Conservation (phyloP, 257 asterid species). For the Solanum dulcamara region DNA sequence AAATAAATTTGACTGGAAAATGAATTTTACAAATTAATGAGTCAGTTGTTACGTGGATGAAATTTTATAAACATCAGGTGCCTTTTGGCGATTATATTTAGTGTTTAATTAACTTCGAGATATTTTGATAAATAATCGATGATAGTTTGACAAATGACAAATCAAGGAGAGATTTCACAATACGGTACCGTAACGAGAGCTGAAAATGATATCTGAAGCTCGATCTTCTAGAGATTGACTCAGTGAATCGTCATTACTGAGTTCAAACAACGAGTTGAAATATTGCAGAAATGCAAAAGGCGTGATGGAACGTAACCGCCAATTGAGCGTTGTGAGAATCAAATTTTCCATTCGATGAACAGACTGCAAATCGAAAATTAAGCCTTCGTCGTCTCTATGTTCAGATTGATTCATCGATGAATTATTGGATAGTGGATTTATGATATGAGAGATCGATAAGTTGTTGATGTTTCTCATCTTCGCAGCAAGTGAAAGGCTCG, state of each 20-base stretch:
- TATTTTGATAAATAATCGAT: too few relatives aligned
- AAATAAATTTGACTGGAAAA: too few relatives aligned
- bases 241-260: constrained; percentile 10
- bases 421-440: not conserved
- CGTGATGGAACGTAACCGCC: constrained; percentile 55
- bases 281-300: constrained; percentile 40
- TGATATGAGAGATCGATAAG: not conserved
- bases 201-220: constrained; percentile 31
- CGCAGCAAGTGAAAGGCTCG: constrained; percentile 49
- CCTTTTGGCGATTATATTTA: too few relatives aligned
- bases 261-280: constrained; percentile 21
- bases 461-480: constrained; percentile 36
- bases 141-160: not conserved
- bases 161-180: not conserved
- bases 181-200: constrained; percentile 27
- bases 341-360: constrained; percentile 44
- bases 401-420: not conserved
- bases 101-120: too few relatives aligned
- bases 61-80: too few relatives aligned
- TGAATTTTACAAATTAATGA: too few relatives aligned
- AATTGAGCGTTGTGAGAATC: constrained; percentile 33
- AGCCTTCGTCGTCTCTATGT: constrained; percentile 28
- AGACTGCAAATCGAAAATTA: constrained; percentile 19
- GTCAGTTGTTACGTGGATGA: too few relatives aligned
- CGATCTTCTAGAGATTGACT: constrained; percentile 19